Evolutionary conservation across 192 early-diverging fungal species (phyloP), one percentile per base, ranked within the genome.

Genomic region (Coemansia sp.): DNA sequence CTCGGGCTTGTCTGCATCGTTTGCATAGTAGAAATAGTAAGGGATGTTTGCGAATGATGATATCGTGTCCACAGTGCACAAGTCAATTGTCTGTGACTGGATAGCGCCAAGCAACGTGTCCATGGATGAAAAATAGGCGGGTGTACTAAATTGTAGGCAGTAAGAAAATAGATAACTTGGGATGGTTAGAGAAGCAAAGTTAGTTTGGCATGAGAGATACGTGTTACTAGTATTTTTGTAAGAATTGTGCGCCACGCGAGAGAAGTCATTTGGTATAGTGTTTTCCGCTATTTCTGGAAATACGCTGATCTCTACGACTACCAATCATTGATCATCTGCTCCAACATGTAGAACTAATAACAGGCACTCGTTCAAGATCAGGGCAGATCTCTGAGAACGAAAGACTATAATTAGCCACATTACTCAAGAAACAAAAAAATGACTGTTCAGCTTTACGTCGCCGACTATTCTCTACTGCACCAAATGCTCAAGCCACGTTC

Each of bases 21-120:
- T 73, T 46, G 38, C 41, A 27, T 44, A 73, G 12, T 46, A 41
- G 47, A n/a, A 62, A n/a, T 67, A 31, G 0, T 24, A 5, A 33
- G 72, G 72, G 3, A 73, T 42, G 27, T 59, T 27, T 24, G 31
- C 22, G 31, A 60, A 43, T 3, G 59, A 62, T 12, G 47, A 10
- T 2, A 31, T 22, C 20, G 41, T 18, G 38, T 73, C 72, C 0
- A 63, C 7, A 9, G 8, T 29, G 36, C 9, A 31, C 3, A 73
- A 55, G 2, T 52, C 59, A 20, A 61, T 44, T 10, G 7, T 12
- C 24, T 67, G 52, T 18, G 59, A 52, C n/a, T 73, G 42, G 12
- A 73, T 13, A 13, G n/a, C 7, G 18, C 43, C 10, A 18, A 49
- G 16, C 0, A 46, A 44, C 6, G 5, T 5, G 29, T 59, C 55